Evolutionary conservation across 2,329 filamentous ascomycete species (phyloP).

Genomic region (Calonectria pteridis): DNA sequence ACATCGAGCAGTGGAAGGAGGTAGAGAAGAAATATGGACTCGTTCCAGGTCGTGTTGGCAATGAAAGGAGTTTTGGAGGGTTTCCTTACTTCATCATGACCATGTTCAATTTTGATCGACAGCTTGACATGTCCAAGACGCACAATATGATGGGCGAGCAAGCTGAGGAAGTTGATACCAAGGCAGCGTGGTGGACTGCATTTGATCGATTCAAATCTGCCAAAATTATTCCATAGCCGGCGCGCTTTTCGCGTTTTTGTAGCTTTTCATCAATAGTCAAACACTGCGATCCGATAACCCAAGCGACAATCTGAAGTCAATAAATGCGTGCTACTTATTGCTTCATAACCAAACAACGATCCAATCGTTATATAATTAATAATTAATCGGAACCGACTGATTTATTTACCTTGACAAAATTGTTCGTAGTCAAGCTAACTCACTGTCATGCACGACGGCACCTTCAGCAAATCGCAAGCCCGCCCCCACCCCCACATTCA

Average conservation of each 20-base stretch:
- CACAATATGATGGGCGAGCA: slow-evolving; percentile 48
- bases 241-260: not conserved
- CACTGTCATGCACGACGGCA: not conserved
- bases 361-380: not conserved
- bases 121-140: slow-evolving; percentile 49
- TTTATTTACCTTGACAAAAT: not conserved
- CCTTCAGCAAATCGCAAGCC: not conserved
- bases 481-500: not conserved
- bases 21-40: slow-evolving; percentile 50
- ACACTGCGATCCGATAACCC: not conserved
- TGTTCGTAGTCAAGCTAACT: not conserved
- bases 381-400: not conserved
- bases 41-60: slow-evolving; percentile 47
- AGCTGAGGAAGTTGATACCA: slow-evolving; percentile 46
- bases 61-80: slow-evolving; percentile 45
- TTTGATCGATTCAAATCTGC: slow-evolving; percentile 50
- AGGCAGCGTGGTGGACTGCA: slow-evolving; percentile 47
- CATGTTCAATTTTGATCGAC: slow-evolving; percentile 51
- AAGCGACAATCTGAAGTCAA: not conserved
- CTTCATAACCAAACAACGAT: not conserved
- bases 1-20: slow-evolving; percentile 47
- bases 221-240: slow-evolving; percentile 47
- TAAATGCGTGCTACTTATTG: not conserved
- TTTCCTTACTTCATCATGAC: slow-evolving; percentile 51
- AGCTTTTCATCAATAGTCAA: not conserved